phyloP scores from a whole-genome alignment of 139 green algal genomes.

The Pycnococcus provasolii region DNA sequence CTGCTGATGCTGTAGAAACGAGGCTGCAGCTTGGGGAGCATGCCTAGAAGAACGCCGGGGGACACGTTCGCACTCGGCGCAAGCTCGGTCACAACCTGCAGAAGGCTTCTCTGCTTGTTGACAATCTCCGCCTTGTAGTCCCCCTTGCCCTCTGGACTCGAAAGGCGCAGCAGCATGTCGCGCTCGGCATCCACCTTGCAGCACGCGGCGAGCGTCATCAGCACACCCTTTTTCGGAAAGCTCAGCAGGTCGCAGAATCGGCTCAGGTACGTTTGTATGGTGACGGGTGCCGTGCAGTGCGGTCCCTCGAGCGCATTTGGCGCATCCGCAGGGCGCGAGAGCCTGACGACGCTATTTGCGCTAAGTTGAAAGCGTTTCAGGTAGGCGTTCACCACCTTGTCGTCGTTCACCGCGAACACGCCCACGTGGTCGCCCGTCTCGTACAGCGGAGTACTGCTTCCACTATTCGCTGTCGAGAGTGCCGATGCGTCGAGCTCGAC shows the following conservation, averaged over 20 bases:
- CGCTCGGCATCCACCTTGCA: constrained; percentile 46
- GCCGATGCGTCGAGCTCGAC: constrained; percentile 64
- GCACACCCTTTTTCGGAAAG: constrained; percentile 45
- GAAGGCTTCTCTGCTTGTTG: constrained; percentile 31
- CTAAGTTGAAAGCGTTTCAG: constrained; percentile 48
- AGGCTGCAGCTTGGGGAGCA: constrained; percentile 56
- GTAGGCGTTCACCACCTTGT: constrained; percentile 48
- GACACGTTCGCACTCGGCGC: constrained; percentile 52
- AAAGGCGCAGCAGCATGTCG: constrained; percentile 46
- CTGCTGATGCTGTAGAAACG: constrained; percentile 40
- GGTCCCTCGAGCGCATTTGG: constrained; percentile 17
- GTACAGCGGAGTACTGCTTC: constrained; percentile 35
- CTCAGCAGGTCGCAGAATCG: constrained; percentile 68
- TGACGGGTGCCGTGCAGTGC: constrained; percentile 54
- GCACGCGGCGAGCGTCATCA: constrained; percentile 51
- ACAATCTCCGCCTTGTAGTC: constrained; percentile 41
- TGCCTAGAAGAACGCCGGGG: constrained; percentile 80
- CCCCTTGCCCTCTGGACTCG: constrained; percentile 49
- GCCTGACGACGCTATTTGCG: constrained; percentile 43
- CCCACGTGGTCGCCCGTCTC: constrained; percentile 80
- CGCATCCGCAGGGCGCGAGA: constrained; percentile 30
- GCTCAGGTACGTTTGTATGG: constrained; percentile 52
- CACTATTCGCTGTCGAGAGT: background rate
- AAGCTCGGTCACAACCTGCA: constrained; percentile 76
- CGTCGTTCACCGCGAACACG: constrained; percentile 65